Base-by-base conservation (phyloP, 108 stramenopile genomes). In the Bacterosira constricta region DNA sequence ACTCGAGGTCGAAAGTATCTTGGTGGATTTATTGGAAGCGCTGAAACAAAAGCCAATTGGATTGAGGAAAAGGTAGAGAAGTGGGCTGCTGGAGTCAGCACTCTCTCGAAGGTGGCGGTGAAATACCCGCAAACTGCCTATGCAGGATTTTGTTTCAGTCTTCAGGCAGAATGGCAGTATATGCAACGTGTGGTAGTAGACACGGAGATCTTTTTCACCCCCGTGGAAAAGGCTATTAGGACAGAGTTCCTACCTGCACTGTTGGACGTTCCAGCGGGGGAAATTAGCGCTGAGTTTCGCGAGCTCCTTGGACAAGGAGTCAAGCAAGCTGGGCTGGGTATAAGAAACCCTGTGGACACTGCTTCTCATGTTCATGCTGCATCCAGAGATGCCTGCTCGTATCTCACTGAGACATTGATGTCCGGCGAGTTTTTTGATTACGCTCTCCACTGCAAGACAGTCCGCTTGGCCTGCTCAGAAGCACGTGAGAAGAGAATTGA, bases 91-190 rank as follows among this genome's bases (percentile, higher is more conserved):
- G 69, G 38, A 12, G 56, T 69, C 15, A 34, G 17, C 1, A 55
- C 15, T 15, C 68, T 56, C 23, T 25, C 75, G 17, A 35, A 1
- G 39, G 52, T 59, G 7, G 57, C 75, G 15, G 27, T 7, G 47
- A 54, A 41, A 12, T 76, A 54, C 49, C 75, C 75, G n/a, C 75
- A 76, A 39, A 41, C 67, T 5, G 67, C 49, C 66, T 76, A 69
- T 26, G 58, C 58, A 9, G 59, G 75, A 6, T 26, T 76, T 23
- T 13, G 35, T 6, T 17, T 20, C 12, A 41, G 67, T 41, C 58
- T 76, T 5, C 67, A 76, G 38, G 21, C 30, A 8, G 50, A 76
- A 35, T 69, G 75, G 75, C 75, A 76, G 60, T 69, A 63, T 30
- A 15, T 76, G 37, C 41, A 51, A 13, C 50, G 69, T 3, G 56